Conservation (phyloP, 805 yeast species). For the Metschnikowia koreensis region DNA sequence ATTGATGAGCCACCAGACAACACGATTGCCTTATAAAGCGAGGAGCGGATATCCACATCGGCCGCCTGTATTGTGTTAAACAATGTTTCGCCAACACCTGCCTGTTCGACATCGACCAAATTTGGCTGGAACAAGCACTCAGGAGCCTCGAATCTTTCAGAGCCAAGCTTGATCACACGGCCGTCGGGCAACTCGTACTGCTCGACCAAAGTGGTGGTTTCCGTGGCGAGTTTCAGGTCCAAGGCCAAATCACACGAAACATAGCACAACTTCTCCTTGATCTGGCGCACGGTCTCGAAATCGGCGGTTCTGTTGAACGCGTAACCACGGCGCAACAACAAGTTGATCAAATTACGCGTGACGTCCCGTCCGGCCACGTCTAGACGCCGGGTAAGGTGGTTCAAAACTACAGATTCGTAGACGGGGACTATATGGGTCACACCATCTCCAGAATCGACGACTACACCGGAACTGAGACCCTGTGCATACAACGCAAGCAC, state of each 20-base stretch:
- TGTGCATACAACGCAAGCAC: slow-evolving; percentile 97
- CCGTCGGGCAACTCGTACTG: slow-evolving; percentile 96
- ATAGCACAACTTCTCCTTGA: slow-evolving; percentile 93
- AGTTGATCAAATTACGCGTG: slow-evolving; percentile 89
- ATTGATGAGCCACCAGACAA: slow-evolving; percentile 96
- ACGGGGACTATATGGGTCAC: slow-evolving; percentile 98
- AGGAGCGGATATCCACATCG: slow-evolving; percentile 87
- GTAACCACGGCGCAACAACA: slow-evolving; percentile 91
- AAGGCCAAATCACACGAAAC: slow-evolving; percentile 91
- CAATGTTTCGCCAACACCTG: slow-evolving; percentile 90
- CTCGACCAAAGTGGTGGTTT: slow-evolving; percentile 93
- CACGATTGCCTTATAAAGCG: slow-evolving; percentile 88
- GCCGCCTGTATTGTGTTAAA: slow-evolving; percentile 93
- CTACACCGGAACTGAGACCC: slow-evolving; percentile 95
- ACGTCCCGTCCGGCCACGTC: slow-evolving; percentile 99
- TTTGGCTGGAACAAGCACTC: slow-evolving; percentile 96
- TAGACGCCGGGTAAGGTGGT: slow-evolving; percentile 85
- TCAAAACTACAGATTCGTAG: slow-evolving; percentile 93
- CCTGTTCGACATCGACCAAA: slow-evolving; percentile 92
- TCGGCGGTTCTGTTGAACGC: slow-evolving; percentile 98
- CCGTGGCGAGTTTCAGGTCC: slow-evolving; percentile 83
- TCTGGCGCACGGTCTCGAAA: slow-evolving; percentile 97
- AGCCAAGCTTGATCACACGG: slow-evolving; percentile 86
- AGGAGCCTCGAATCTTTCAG: slow-evolving; percentile 95
- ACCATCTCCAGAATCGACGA: slow-evolving; percentile 98